Base-by-base conservation (phyloP, 2,329 filamentous ascomycete genomes). In the Exophiala calicioides region DNA sequence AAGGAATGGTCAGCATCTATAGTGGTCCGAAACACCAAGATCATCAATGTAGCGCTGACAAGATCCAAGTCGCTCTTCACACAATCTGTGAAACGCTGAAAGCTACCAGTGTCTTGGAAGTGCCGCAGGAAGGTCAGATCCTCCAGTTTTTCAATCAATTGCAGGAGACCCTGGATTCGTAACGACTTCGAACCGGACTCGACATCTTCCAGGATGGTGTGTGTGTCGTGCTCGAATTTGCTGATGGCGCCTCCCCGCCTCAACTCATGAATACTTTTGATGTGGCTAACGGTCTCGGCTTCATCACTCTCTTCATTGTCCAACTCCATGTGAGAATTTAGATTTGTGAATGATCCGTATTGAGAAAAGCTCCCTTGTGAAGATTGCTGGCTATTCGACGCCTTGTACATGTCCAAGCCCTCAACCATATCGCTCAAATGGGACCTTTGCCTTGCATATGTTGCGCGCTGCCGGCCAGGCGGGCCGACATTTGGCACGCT, bases 21-120 rank as follows among this genome's bases (percentile, higher is more conserved):
- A 34, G 56, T 27, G 12, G 26, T 45, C 38, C 48, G 52, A 16
- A 57, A 53, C n/a, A 50, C 43, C 8, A 52, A 30, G 9, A 36
- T 41, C 29, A 56, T 39, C 34, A 58, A 44, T n/a, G 45, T 39
- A 8, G 44, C 42, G 19, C 46, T 54, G 13, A 69, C 48, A 26
- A 62, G 55, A 61, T 90, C 85, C 1, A 73, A 67, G 59, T 85
- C 80, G 37, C 73, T 71, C 1, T 73, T 75, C 7, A 86, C 72
- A 31, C 79, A 77, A 33, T 78, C 74, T 41, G 89, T 78, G 12
- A 96, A 72, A 21, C 78, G 79, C 43, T 82, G 77, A 52, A 88
- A 86, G 45, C 86, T 80, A 5, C 82, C 81, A 56, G 88, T 84
- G 52, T 90, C 84, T 15, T 86, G 76, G 58, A 95, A 90, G 21